Evolutionary conservation across 2,329 filamentous ascomycete species (phyloP).

Genomic region (Penicillium decumbens): DNA sequence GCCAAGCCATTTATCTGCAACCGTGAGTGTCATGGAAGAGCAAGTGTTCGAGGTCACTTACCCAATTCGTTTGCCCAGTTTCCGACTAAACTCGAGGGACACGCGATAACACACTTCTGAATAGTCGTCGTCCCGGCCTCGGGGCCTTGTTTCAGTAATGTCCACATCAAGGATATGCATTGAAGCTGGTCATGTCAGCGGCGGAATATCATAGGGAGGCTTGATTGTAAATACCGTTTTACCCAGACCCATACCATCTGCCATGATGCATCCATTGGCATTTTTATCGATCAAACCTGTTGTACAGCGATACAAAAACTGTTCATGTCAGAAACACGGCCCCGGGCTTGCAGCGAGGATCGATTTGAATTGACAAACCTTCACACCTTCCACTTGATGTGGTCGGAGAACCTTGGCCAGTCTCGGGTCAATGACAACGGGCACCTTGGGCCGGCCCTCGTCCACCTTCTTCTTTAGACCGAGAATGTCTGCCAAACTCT

Average conservation of each 20-base stretch:
- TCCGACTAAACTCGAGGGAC: conserved; percentile 89
- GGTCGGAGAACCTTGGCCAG: conserved; percentile 86
- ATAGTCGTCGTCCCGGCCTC: conserved; percentile 92
- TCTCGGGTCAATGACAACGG: conserved; percentile 90
- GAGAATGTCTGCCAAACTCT: conserved; percentile 89
- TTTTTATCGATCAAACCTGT: conserved; percentile 93
- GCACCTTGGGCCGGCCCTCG: conserved; percentile 74
- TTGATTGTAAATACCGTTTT: conserved; percentile 60
- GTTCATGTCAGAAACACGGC: conserved; percentile 5
- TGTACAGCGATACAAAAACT: conserved; percentile 88
- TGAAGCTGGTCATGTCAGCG: conserved; percentile 56
- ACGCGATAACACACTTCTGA: conserved; percentile 94
- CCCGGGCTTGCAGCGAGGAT: conserved; percentile 3
- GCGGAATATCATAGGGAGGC: not conserved
- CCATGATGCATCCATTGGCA: conserved; percentile 98
- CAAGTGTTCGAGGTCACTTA: conserved; percentile 53
- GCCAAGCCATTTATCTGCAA: conserved; percentile 78
- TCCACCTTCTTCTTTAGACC: conserved; percentile 87
- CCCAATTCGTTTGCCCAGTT: conserved; percentile 96
- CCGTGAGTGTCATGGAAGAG: not conserved
- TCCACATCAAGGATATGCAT: conserved; percentile 97
- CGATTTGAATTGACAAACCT: conserved; percentile 41
- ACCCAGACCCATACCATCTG: conserved; percentile 96
- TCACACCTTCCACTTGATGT: conserved; percentile 96
- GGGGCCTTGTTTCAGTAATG: conserved; percentile 87